These are phyloP conservation scores for Vitis cinerea DNA, from an alignment of 164 flowering plant species.

Conservation along the genomic window DNA sequence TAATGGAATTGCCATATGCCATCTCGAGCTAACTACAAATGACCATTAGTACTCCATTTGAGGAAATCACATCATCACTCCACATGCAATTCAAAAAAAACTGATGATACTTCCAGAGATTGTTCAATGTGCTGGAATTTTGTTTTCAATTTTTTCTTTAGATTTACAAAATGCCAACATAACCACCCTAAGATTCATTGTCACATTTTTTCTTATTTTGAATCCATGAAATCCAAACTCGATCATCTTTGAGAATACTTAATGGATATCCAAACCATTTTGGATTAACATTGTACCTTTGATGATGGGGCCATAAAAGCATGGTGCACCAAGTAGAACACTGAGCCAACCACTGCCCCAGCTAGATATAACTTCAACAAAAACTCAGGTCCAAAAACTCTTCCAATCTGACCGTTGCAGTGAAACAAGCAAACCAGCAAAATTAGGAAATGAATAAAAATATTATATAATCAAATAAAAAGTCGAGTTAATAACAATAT, in stretches of 20 bases:
- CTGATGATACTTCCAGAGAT: not conserved
- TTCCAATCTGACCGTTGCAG: conserved; percentile 53
- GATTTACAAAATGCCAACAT: not conserved
- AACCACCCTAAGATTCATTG: not conserved
- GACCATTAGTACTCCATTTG: not conserved
- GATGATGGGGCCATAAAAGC: conserved; percentile 41
- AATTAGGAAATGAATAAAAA: not conserved
- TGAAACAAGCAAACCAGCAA: not conserved
- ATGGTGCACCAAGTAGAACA: conserved; percentile 69
- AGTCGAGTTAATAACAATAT: not conserved
- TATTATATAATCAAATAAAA: not conserved
- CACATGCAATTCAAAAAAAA: not conserved
- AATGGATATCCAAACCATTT: not conserved
- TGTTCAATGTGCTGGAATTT: too few species aligned
- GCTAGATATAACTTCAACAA: conserved; percentile 81
- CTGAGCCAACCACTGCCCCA: conserved; percentile 85
- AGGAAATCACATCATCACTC: too few species aligned
- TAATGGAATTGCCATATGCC: not conserved
- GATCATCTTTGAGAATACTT: not conserved
- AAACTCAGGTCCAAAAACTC: conserved; percentile 68
- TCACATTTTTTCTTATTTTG: too few species aligned
- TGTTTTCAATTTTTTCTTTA: not conserved
- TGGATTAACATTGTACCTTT: conserved; percentile 39
- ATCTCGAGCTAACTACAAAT: not conserved
- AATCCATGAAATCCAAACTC: not conserved